A percentile compares a stretch with the other conserved stretches of the same genome.
Evolutionary conservation across 345 rosid species (phyloP).

Genomic region (Trapa incisa): DNA sequence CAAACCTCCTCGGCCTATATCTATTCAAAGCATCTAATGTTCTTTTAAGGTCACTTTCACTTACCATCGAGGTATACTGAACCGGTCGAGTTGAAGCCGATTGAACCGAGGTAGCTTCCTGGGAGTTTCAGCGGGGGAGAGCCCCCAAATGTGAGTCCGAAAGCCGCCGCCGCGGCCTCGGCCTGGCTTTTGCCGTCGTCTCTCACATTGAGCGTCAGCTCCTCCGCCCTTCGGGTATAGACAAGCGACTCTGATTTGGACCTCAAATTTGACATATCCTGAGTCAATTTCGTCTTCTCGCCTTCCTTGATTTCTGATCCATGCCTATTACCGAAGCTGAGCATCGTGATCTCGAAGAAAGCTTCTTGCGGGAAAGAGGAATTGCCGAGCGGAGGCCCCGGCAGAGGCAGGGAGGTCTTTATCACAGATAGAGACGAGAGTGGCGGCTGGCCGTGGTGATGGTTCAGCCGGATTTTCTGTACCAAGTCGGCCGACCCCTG

Average conservation of each 20-base stretch:
- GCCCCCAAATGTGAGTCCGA: conserved; percentile 60
- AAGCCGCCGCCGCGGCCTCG: conserved; percentile 18
- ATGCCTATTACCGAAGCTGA: conserved; percentile 18
- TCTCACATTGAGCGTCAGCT: conserved; percentile 21
- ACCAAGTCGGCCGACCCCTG: conserved; percentile 63
- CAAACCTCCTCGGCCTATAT: too few species aligned
- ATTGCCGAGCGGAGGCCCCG: conserved; percentile 66
- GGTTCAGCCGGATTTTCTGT: conserved; percentile 63
- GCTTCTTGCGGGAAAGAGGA: conserved; percentile 85
- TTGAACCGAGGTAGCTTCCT: conserved; percentile 64
- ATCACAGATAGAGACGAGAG: conserved; percentile 46
- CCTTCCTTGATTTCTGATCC: conserved; percentile 32
- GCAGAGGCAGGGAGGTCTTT: conserved; percentile 64
- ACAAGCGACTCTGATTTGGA: conserved; percentile 37
- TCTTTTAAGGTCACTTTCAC: not conserved
- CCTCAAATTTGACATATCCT: conserved; percentile 19
- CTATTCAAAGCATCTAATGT: too few species aligned
- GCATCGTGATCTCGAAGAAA: conserved; percentile 70
- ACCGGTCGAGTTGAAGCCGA: conserved; percentile 86
- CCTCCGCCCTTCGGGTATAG: conserved; percentile 30
- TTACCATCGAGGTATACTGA: conserved; percentile 80
- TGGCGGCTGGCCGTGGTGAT: not conserved
- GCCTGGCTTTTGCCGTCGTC: conserved; percentile 25
- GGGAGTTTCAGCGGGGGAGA: conserved; percentile 49
- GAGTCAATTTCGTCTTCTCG: conserved; percentile 55